Conservation (phyloP, 129 eudicot genomes). For the Dittrichia graveolens region DNA sequence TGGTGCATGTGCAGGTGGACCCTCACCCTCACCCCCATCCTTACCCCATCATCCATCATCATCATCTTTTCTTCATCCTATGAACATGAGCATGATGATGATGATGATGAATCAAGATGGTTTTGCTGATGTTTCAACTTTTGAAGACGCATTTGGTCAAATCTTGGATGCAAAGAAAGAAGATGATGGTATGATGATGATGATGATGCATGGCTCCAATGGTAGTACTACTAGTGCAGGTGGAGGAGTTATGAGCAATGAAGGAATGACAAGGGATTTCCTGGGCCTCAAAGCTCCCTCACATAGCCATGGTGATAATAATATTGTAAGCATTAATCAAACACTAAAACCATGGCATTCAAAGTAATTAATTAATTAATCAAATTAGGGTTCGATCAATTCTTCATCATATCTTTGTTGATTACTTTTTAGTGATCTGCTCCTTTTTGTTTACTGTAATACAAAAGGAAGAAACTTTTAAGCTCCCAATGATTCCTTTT, state of each 20-base stretch:
- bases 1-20: slow-evolving; percentile 40
- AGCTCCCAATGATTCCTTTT: slow-evolving; percentile 28
- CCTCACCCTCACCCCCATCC: slow-evolving; percentile 22
- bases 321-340: slow-evolving; percentile 38
- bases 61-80: slow-evolving; percentile 38
- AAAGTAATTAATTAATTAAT: slow-evolving; percentile 23
- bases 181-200: slow-evolving; percentile 5
- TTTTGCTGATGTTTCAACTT: slow-evolving; percentile 47
- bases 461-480: slow-evolving; percentile 38
- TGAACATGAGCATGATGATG: slow-evolving; percentile 34
- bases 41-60: slow-evolving; percentile 38
- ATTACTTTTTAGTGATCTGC: neutral
- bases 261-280: slow-evolving; percentile 82
- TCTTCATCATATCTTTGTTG: neutral
- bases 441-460: slow-evolving; percentile 10
- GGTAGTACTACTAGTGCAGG: slow-evolving; percentile 24
- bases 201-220: slow-evolving; percentile 10
- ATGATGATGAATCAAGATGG: slow-evolving; percentile 39
- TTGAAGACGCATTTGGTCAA: slow-evolving; percentile 58
- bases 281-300: slow-evolving; percentile 78
- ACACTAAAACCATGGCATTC: slow-evolving; percentile 52
- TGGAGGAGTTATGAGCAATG: slow-evolving; percentile 45
- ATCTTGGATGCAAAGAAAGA: slow-evolving; percentile 52
- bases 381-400: neutral
- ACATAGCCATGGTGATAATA: slow-evolving; percentile 42